These are phyloP conservation scores for Phytophthora constricta DNA, from an alignment of 352 stramenopile species.

Conservation along the genomic window DNA sequence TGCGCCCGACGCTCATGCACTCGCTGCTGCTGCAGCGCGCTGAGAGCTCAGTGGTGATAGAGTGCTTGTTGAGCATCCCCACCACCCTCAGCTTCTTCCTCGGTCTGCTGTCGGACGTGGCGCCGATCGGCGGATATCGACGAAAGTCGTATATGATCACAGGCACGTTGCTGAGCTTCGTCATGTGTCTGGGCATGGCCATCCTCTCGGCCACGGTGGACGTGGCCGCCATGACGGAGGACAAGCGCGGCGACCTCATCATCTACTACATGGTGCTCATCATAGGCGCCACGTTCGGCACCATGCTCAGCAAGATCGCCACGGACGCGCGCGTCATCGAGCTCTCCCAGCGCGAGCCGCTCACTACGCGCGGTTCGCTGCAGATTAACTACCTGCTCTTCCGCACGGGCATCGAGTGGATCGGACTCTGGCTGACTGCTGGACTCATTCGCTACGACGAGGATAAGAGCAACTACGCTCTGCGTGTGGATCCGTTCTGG, in stretches of 20 bases:
- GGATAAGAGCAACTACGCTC: slow-evolving; percentile 49
- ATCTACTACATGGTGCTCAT: slow-evolving; percentile 70
- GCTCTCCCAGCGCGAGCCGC: slow-evolving; percentile 77
- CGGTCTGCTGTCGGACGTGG: slow-evolving; percentile 87
- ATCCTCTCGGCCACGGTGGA: slow-evolving; percentile 56
- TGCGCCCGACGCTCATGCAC: slow-evolving; percentile 75
- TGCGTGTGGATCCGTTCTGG: slow-evolving; percentile 60
- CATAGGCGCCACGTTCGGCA: slow-evolving; percentile 79
- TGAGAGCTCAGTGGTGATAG: slow-evolving; percentile 62
- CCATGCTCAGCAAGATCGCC: slow-evolving; percentile 87
- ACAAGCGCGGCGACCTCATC: slow-evolving; percentile 43
- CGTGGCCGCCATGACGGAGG: slow-evolving; percentile 34
- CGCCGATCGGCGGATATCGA: slow-evolving; percentile 86
- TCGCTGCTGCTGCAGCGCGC: slow-evolving; percentile 58
- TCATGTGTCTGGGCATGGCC: slow-evolving; percentile 59
- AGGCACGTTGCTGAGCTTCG: slow-evolving; percentile 64
- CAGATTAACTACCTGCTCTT: slow-evolving; percentile 86
- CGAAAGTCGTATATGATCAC: slow-evolving; percentile 93
- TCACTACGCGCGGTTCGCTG: slow-evolving; percentile 66
- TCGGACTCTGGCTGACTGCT: slow-evolving; percentile 55
- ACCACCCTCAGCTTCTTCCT: slow-evolving; percentile 89
- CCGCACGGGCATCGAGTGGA: slow-evolving; percentile 54
- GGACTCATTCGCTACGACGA: slow-evolving; percentile 53
- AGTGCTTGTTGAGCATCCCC: slow-evolving; percentile 86
- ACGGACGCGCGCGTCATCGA: slow-evolving; percentile 85